These are phyloP conservation scores for Ganoderma leucocontextum DNA, from an alignment of 1,284 basidiomycete species.

Conservation along the genomic window DNA sequence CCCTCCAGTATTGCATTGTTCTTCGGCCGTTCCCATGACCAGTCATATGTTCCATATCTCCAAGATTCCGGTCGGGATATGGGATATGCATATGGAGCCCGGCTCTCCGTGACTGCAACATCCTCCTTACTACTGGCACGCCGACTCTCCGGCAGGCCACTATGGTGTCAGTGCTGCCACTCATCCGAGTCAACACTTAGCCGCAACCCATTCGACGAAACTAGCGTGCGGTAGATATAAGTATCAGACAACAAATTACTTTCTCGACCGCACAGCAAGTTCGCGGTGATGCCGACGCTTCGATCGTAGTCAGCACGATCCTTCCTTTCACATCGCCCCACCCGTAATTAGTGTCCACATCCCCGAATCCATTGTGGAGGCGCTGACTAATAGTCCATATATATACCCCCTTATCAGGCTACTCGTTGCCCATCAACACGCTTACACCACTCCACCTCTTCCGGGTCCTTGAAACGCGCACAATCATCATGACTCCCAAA, in stretches of 20 bases:
- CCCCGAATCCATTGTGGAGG: background rate
- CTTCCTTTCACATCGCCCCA: background rate
- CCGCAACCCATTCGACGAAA: too few species aligned
- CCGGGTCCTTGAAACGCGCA: background rate
- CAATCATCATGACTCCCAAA: conserved; percentile 15
- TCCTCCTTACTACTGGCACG: too few species aligned
- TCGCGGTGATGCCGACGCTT: background rate
- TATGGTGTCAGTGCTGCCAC: too few species aligned
- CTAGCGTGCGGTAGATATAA: too few species aligned
- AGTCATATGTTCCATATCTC: background rate
- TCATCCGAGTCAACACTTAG: too few species aligned
- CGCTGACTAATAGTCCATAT: background rate
- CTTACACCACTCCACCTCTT: background rate
- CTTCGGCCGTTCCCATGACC: background rate
- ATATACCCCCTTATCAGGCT: background rate
- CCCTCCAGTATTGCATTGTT: background rate
- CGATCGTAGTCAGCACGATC: background rate
- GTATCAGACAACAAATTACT: too few species aligned
- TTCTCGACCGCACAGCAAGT: background rate
- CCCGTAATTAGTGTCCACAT: background rate
- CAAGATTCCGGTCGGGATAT: background rate
- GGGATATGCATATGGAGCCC: background rate
- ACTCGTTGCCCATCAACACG: background rate
- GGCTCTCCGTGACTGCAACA: too few species aligned
- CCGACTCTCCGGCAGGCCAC: too few species aligned